These are phyloP conservation scores for Sordariomycetes sp. DNA, from an alignment of 2,329 filamentous ascomycete genomes.

Conservation along the genomic window DNA sequence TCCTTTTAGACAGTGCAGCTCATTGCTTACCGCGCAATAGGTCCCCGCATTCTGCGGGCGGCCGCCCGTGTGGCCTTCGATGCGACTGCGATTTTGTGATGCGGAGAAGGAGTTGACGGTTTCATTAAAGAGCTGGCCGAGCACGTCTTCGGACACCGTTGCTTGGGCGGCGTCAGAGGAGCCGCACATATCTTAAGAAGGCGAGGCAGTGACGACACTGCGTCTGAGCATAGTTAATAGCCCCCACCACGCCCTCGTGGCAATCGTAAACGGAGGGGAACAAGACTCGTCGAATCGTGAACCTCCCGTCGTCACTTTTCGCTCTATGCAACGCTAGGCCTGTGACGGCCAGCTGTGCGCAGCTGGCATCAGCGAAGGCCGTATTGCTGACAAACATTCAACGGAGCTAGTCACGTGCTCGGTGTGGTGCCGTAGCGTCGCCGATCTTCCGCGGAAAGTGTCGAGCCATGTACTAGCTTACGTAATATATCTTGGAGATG, in stretches of 20 bases:
- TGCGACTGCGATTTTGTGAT: slow-evolving; percentile 37
- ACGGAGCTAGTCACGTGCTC: background rate
- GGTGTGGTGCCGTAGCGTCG: background rate
- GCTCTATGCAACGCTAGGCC: background rate
- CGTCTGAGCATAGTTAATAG: background rate
- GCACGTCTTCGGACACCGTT: slow-evolving; percentile 31
- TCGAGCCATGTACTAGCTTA: background rate
- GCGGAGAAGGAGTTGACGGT: slow-evolving; percentile 29
- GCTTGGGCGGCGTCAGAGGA: slow-evolving; percentile 75
- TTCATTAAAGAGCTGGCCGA: slow-evolving; percentile 64
- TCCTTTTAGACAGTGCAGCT: slow-evolving; percentile 6
- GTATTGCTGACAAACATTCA: too few species aligned
- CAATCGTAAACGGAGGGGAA: too few species aligned
- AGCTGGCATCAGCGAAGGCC: background rate
- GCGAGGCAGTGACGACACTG: background rate
- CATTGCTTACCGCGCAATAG: slow-evolving; percentile 3
- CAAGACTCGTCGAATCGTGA: too few species aligned
- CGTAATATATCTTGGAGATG: background rate
- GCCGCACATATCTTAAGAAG: slow-evolving; percentile 34
- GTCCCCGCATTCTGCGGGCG: slow-evolving; percentile 1
- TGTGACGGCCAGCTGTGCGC: background rate
- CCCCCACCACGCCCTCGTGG: too few species aligned
- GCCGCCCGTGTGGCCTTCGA: slow-evolving; percentile 27
- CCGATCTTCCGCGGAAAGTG: background rate
- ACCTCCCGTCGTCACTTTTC: background rate